Base-by-base conservation (phyloP, 805 yeast species). In the Kuraishia floccosa region DNA sequence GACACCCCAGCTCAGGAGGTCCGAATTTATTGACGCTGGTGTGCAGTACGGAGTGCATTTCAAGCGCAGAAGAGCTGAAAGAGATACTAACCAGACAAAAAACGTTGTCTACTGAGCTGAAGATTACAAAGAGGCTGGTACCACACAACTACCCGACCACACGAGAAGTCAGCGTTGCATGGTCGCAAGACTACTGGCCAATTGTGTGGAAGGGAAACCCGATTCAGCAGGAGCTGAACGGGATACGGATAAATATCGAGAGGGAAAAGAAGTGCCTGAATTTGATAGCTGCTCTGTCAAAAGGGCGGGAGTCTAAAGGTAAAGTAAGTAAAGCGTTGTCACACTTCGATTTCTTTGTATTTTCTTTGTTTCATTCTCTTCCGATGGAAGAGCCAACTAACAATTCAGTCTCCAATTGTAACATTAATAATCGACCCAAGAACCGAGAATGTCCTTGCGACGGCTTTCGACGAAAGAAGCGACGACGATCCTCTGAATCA, bases 171-270 rank as follows among this genome's bases (percentile, higher is more conserved):
- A n/a, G n/a, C n/a, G n/a, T n/a, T n/a, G 57, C 60, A 25, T 87
- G 96, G 96, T 68, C 86, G 2, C 34, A 51, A 4, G 40, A 56
- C 12, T 69, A 66, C 40, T 89, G 97, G 98, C 97, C 97, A 0
- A 56, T 84, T 32, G 65, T 84, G 24, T 91, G 97, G 97, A 76
- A 86, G 41, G 97, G 97, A 0, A 85, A 87, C 46, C 93, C 94
- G 0, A 63, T 75, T 41, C 73, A 76, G 36, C 91, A 81, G 44
- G 68, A 68, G 20, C 52, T 84, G 24, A 73, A 77, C 18, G 73
- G 70, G 6, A 60, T 74, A 15, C 43, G 42, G 2, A 57, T 76
- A 32, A 69, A 81, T 37, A 58, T 72, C 30, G 55, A 42, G 0
- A 47, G 47, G 17, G 74, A 73, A 30, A 43, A 44, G 22, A 30